Conservation (phyloP, 495 filamentous ascomycete species). For the Articulospora tetracladia region DNA sequence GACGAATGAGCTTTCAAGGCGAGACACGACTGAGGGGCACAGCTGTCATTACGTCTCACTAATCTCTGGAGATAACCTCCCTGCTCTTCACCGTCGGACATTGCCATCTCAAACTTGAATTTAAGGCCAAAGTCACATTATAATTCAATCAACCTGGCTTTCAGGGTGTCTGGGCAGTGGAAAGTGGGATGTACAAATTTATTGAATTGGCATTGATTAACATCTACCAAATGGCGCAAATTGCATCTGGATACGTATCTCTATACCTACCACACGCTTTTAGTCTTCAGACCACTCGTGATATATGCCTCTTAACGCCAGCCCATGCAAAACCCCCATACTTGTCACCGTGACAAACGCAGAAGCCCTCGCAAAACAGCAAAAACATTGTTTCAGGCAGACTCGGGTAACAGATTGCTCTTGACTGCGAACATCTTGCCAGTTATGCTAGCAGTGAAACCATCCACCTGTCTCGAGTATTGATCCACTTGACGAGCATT, state of each 20-base stretch:
- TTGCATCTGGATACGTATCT: not conserved
- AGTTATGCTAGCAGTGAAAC: conserved; percentile 85
- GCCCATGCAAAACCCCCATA: conserved; percentile 18
- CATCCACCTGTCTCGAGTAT: conserved; percentile 95
- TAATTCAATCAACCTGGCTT: too few species aligned
- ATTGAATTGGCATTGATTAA: not conserved
- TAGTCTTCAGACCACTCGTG: not conserved
- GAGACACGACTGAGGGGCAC: not conserved
- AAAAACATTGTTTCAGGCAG: not conserved
- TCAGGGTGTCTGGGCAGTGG: too few species aligned
- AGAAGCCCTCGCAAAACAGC: not conserved
- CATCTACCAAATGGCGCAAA: not conserved
- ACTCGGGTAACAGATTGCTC: conserved; percentile 57
- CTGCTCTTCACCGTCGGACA: not conserved
- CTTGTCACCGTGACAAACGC: conserved; percentile 24
- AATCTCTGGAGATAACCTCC: not conserved
- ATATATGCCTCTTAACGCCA: conserved; percentile 22
- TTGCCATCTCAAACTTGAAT: too few species aligned
- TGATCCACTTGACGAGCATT: conserved; percentile 96
- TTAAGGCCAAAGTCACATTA: too few species aligned
- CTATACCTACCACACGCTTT: conserved; percentile 1
- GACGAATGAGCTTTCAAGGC: not conserved
- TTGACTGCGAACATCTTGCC: conserved; percentile 98
- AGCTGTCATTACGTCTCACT: not conserved
- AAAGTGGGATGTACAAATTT: not conserved